Evolutionary conservation across 768 basidiomycete genomes (phyloP), one percentile per base, ranked within the genome.

Genomic region (Lactarius trivialis): DNA sequence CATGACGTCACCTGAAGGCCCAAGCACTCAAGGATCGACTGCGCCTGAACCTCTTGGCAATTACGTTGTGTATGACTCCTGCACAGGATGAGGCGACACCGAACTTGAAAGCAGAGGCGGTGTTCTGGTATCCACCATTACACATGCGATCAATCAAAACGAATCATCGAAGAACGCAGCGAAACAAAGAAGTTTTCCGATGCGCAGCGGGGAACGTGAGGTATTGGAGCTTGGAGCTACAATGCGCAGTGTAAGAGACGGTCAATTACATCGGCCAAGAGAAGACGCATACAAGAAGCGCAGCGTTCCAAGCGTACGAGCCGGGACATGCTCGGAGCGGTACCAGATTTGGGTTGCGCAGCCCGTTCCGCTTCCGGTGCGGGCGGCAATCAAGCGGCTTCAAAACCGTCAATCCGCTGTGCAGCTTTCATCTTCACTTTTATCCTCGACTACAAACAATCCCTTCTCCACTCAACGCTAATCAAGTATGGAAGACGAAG

Each of bases 401-500:
- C 48, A 58, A 36, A 58, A 58, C 41, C 32, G 15, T 32, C 26
- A 30, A 37, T 34, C 19, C 26, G 24, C 34, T 32, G 21, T 36
- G 26, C 49, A 50, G 39, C 55, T 37, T 55, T 45, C 26, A 37
- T 24, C 57, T 59, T 55, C 43, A 15, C 8, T 37, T 39, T 55
- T n/a, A 26, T 51, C 32, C 21, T 26, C 53, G 24, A 39, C 8
- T 34, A 51, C 30, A 33, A 14, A 43, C 48, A 49, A 43, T 30
- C 50, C 51, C 53, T 55, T 55, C 60, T 49, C n/a, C 36, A 49
- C 55, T 28, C 30, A 56, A 53, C 36, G 21, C 64, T 68, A 67
- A 71, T 56, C 54, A 51, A 66, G 43, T 66, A 85, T 85, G 83
- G 84, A 86, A 73, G 85, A 85, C 70, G 84, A 86, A 72, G 80